These are phyloP conservation scores for Chlamydomonas sp. DNA, from an alignment of 139 green algal genomes.

Conservation along the genomic window DNA sequence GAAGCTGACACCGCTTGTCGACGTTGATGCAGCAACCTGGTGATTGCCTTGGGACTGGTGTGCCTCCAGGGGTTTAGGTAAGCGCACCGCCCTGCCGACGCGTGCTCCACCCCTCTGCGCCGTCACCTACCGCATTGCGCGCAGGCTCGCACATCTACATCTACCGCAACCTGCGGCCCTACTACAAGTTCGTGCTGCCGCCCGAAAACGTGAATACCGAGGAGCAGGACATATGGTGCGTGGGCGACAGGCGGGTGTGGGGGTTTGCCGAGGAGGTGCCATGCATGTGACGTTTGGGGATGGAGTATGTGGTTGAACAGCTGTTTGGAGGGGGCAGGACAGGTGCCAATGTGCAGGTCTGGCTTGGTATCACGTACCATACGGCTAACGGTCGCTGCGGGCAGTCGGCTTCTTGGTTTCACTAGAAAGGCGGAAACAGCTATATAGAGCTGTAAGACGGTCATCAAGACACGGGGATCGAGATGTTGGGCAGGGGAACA, in stretches of 20 bases:
- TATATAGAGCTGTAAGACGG: not conserved
- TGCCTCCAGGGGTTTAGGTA: no score
- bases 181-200: constrained; percentile 81
- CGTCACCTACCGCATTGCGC: not conserved
- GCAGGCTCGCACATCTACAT: constrained; percentile 73
- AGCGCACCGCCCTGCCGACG: not conserved
- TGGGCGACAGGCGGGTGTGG: not conserved
- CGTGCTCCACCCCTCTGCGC: not conserved
- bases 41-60: no score
- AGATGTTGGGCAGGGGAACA: no score
- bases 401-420: no score
- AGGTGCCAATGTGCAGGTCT: not conserved
- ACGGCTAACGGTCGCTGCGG: no score
- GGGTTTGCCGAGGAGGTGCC: not conserved
- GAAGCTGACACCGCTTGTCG: no score
- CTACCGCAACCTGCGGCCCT: constrained; percentile 78
- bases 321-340: not conserved
- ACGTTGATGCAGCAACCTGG: no score
- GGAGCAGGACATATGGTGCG: constrained; percentile 72
- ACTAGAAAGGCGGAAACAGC: not conserved
- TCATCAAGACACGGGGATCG: no score
- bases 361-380: not conserved
- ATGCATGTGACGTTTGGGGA: no score
- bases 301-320: no score
- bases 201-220: constrained; percentile 47